Evolutionary conservation across 2,329 filamentous ascomycete species (phyloP), one percentile per base, ranked within the genome.

Genomic region (Pleurostoma richardsiae): DNA sequence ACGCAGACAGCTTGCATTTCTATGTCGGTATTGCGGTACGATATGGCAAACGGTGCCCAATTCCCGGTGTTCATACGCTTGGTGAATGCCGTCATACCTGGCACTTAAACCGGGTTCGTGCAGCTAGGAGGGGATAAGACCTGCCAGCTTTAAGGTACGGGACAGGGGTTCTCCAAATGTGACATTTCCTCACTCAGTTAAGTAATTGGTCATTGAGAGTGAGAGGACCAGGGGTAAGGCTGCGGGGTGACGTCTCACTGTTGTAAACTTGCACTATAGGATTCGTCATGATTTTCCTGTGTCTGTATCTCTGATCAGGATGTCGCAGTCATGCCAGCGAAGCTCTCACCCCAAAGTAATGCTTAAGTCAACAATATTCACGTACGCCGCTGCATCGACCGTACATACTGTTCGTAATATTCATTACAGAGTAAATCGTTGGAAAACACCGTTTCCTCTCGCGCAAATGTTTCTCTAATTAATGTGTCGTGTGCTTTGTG

Each of bases 201-300:
- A 36, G 6, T 54, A 33, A 57, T 61, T 59, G 57, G 58, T 27
- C 30, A 27, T n/a, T 33, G 10, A 10, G 40, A 42, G 30, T 33
- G 41, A 47, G 42, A n/a, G 19, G 31, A 45, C 41, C 53, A 54
- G 53, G 54, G 54, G 50, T 46, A 8, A 41, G 36, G 29, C 47
- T 53, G 53, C 48, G 50, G 48, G 42, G 59, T 62, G 60, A 61
- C 60, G 59, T 59, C 49, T 49, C 33, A 48, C 19, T 40, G 8
- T 36, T 19, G 19, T 19, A 19, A 19, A 19, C 19, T 19, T 19
- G 19, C 19, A 19, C 19, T 19, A 19, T 19, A 19, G 19, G 19
- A 19, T 19, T 19, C 19, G 19, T 19, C 19, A 19, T 19, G 19
- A 19, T 19, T 19, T 19, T 19, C 19, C 19, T 19, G 19, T 19